These are phyloP conservation scores for Lasiosphaeria ovina DNA, from an alignment of 495 filamentous ascomycete species.

Conservation along the genomic window DNA sequence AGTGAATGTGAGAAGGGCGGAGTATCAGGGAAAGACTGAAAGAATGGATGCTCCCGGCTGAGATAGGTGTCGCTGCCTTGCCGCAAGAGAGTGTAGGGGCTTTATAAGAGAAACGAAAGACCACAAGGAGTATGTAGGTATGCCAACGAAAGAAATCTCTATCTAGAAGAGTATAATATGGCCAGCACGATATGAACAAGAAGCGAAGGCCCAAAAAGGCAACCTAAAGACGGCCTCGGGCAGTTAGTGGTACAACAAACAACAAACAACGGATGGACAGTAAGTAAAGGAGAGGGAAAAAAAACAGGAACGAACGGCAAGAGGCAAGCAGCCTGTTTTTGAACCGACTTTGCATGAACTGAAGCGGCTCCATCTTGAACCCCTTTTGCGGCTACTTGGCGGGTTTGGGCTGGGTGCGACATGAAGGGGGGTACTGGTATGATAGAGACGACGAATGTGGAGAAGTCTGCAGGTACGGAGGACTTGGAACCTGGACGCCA, in stretches of 20 bases:
- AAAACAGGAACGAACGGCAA: constrained; percentile 12
- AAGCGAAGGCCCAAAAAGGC: constrained; percentile 16
- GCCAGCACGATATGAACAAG: constrained; percentile 22
- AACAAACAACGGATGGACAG: constrained; percentile 8
- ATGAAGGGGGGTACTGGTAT: constrained; percentile 12
- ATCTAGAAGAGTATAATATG: constrained; percentile 22
- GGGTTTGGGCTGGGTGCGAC: constrained; percentile 20
- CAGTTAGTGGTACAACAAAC: not conserved
- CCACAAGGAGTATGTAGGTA: not conserved
- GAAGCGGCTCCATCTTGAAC: constrained; percentile 17
- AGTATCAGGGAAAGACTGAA: constrained; percentile 11
- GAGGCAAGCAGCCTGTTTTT: constrained; percentile 8
- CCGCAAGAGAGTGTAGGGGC: not conserved
- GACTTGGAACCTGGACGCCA: constrained; percentile 22
- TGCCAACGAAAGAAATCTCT: constrained; percentile 9
- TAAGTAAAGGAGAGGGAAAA: constrained; percentile 12
- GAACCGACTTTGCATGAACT: constrained; percentile 7
- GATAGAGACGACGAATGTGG: constrained; percentile 21
- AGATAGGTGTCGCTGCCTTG: not conserved
- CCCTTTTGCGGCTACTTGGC: constrained; percentile 20
- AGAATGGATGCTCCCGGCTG: constrained; percentile 6
- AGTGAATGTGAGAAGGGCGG: not conserved
- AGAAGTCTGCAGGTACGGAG: constrained; percentile 18
- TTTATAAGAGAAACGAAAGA: constrained; percentile 11
- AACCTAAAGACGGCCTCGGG: constrained; percentile 2